These are phyloP conservation scores for Epichloe coenophiala DNA, from an alignment of 2,329 filamentous ascomycete species.

Conservation along the genomic window DNA sequence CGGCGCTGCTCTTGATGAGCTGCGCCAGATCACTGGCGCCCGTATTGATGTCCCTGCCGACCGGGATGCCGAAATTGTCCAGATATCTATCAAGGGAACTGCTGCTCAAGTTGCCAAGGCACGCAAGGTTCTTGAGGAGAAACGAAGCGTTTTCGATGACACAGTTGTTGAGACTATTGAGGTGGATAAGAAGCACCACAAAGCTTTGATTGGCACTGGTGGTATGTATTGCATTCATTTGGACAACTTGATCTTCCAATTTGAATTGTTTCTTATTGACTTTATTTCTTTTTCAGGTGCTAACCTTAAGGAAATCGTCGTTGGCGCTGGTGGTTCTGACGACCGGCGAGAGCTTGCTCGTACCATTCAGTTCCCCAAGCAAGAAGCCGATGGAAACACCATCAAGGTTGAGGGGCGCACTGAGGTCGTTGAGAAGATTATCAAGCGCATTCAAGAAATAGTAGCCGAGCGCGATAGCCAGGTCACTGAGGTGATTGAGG, in stretches of 20 bases:
- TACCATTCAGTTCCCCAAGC: slow-evolving; percentile 88
- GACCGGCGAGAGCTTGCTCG: slow-evolving; percentile 73
- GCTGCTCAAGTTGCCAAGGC: slow-evolving; percentile 83
- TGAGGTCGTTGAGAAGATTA: slow-evolving; percentile 77
- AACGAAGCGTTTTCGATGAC: slow-evolving; percentile 75
- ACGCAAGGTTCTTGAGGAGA: slow-evolving; percentile 79
- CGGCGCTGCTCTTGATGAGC: slow-evolving; percentile 78
- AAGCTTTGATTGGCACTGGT: slow-evolving; percentile 73
- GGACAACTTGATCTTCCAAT: neutral
- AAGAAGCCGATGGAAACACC: slow-evolving; percentile 65
- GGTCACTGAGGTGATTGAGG: slow-evolving; percentile 62
- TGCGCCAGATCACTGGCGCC: slow-evolving; percentile 72
- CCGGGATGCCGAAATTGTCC: slow-evolving; percentile 60
- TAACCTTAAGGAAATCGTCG: slow-evolving; percentile 75
- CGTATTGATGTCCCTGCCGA: slow-evolving; percentile 84
- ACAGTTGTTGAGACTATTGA: slow-evolving; percentile 76
- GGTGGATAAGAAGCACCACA: slow-evolving; percentile 90
- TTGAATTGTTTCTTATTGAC: slow-evolving; percentile 3
- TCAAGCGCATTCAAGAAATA: slow-evolving; percentile 66
- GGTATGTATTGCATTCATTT: slow-evolving; percentile 44
- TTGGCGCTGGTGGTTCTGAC: slow-evolving; percentile 77
- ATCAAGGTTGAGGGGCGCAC: slow-evolving; percentile 83
- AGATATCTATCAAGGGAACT: slow-evolving; percentile 85
- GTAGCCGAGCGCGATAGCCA: slow-evolving; percentile 76
- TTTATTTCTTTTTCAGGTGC: slow-evolving; percentile 40